Base-by-base conservation (phyloP, 2,329 filamentous ascomycete genomes). In the Colletotrichum tabaci region DNA sequence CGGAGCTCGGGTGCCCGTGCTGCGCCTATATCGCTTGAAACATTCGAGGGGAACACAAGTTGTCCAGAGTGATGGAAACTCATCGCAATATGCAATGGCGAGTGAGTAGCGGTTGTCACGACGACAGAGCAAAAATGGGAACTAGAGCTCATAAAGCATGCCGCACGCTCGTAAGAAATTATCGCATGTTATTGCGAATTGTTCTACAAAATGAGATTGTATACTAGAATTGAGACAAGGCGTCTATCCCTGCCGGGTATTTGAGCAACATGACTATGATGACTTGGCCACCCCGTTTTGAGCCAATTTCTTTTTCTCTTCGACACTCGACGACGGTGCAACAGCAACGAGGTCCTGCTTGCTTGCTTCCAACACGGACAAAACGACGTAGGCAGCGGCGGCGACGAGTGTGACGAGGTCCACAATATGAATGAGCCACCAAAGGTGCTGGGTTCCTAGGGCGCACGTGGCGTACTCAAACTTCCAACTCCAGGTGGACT, bases 341-440 rank as follows among this genome's bases (percentile, higher is more conserved):
- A 67, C 42, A 6, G 44, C 12, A 30, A 26, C 15, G n/a, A 16
- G 55, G 3, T 21, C 38, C 55, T 23, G 7, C 13, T 62, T 71
- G 47, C 61, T 64, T 35, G 68, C 55, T 13, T 62, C 68, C 30
- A 44, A 26, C 8, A 55, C 18, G 2, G 50, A 38, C 42, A 80
- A 67, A 18, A 74, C 66, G 7, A 72, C 77, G 61, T 81, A 81
- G 6, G 74, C 74, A 2, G 79, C 23, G 0, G 79, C 72, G 16
- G 76, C 77, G 7, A 84, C 56, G 2, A 86, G 47, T 2, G 83
- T 81, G 66, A 85, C 77, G 9, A 94, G 74, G 78, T 94, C 92
- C 44, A 94, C 72, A 56, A 95, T 87, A 84, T 98, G 95, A 7
- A 96, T 90, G 5, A 89, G 87, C 96, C 96, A 99, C 96, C 96